Conservation (phyloP, 164 flowering plant genomes). For the Magnolia changhungtana region DNA sequence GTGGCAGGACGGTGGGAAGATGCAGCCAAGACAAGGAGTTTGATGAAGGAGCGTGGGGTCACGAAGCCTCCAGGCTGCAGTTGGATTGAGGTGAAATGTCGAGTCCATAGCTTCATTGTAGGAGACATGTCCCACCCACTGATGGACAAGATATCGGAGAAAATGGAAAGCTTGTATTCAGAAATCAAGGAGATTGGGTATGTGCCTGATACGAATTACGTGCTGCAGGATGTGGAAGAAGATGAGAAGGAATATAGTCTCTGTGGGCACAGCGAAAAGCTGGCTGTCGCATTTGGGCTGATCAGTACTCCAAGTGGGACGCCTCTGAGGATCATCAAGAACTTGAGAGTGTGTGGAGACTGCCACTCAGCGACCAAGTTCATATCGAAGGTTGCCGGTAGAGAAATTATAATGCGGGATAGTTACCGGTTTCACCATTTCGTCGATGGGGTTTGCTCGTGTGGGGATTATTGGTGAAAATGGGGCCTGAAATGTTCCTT, state of each 20-base stretch:
- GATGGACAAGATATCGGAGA: conserved; percentile 22
- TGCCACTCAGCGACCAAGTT: conserved; percentile 39
- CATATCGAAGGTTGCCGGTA: conserved; percentile 27
- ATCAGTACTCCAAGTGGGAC: conserved; percentile 25
- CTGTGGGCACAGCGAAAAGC: conserved; percentile 43
- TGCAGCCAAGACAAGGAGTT: conserved; percentile 22
- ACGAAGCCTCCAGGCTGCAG: conserved; percentile 43
- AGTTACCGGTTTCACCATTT: conserved; percentile 36
- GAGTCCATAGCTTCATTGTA: conserved; percentile 31
- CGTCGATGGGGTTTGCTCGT: conserved; percentile 30
- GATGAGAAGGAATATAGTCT: conserved; percentile 31
- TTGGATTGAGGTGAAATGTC: conserved; percentile 35
- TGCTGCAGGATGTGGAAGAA: conserved; percentile 34
- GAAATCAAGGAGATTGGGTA: conserved; percentile 35
- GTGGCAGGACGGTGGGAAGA: conserved; percentile 35
- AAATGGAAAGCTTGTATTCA: conserved; percentile 25
- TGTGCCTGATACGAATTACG: conserved; percentile 34
- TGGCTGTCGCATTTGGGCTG: conserved; percentile 41
- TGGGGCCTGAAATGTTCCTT: background rate
- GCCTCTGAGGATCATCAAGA: conserved; percentile 39
- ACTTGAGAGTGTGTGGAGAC: conserved; percentile 39
- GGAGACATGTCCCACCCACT: conserved; percentile 35
- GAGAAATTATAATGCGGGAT: conserved; percentile 41
- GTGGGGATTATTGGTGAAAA: conserved; percentile 34
- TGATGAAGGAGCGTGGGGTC: conserved; percentile 36